Base-by-base conservation (phyloP, 768 basidiomycete genomes). In the Phaeotremella fagi region DNA sequence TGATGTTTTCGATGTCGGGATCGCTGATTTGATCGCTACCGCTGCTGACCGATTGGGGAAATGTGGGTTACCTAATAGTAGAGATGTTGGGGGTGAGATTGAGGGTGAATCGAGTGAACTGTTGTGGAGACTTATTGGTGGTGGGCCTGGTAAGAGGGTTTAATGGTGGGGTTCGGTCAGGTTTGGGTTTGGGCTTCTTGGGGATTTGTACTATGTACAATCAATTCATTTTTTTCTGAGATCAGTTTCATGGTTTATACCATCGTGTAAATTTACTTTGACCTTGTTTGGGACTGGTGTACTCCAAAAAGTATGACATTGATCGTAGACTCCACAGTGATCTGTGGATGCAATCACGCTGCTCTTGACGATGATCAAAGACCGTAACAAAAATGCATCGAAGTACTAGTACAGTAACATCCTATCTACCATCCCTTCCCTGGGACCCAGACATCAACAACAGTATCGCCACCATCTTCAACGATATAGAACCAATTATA, bases 401-500 rank as follows among this genome's bases (percentile, higher is more conserved):
- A 12, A 41, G 22, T 41, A 7, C 38, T 20, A 41, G 22, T 41
- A 33, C 16, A 16, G 7, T 33, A 33, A 33, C 38, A 41, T 20
- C 38, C 12, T 12, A 15, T n/a, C 33, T 66, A 92, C 89, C 89
- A 90, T 0, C 88, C 88, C 73, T 90, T 92, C 86, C 88, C 89
- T 5, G 88, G 82, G 38, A 89, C 83, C 89, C 89, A 90, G 25
- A 90, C 76, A 72, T 90, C 88, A 18, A 44, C 50, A 18, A 61
- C 63, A 29, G 48, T 42, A 22, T 70, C 64, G 0, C 54, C 26
- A 77, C 68, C 77, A 5, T 81, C 81, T 60, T 90, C 88, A 2
- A 90, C 82, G 18, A 90, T 77, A 66, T 90, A 90, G 70, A 84
- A 88, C 87, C 86, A 90, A 0, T 85, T 83, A 64, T 86, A 82